These are phyloP conservation scores for Lotus japonicus DNA, from an alignment of 306 rosid species.

Conservation along the genomic window DNA sequence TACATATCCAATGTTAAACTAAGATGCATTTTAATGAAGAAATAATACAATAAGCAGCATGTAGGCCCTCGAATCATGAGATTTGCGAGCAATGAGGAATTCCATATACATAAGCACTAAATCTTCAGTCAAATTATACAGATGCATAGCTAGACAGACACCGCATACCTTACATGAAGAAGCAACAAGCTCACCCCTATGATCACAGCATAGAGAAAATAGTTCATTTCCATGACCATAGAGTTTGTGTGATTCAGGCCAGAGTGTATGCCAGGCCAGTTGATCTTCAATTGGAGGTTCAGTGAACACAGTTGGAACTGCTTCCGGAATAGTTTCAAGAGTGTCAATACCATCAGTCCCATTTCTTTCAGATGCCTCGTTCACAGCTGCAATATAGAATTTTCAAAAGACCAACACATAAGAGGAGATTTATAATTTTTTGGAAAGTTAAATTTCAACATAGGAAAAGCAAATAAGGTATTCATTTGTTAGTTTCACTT, in stretches of 20 bases:
- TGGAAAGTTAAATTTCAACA: slow-evolving; percentile 5
- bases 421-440: neutral
- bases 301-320: slow-evolving; percentile 72
- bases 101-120: neutral
- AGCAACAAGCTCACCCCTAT: slow-evolving; percentile 77
- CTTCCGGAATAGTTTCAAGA: slow-evolving; percentile 84
- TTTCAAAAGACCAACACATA: neutral
- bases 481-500: neutral
- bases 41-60: neutral
- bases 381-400: slow-evolving; percentile 50
- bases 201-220: slow-evolving; percentile 84
- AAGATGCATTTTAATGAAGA: neutral
- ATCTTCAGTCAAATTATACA: neutral
- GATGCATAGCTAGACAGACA: neutral
- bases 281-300: slow-evolving; percentile 98
- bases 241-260: slow-evolving; percentile 98
- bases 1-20: neutral
- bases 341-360: slow-evolving; percentile 64
- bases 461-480: neutral
- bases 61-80: neutral
- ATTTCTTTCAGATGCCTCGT: slow-evolving; percentile 37
- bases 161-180: slow-evolving; percentile 88
- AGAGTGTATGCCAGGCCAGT: slow-evolving; percentile 90
- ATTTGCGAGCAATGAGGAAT: neutral
- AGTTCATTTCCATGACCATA: slow-evolving; percentile 98